phyloP scores from a whole-genome alignment of 805 yeast species.

The Nakazawaea wickerhamii region DNA sequence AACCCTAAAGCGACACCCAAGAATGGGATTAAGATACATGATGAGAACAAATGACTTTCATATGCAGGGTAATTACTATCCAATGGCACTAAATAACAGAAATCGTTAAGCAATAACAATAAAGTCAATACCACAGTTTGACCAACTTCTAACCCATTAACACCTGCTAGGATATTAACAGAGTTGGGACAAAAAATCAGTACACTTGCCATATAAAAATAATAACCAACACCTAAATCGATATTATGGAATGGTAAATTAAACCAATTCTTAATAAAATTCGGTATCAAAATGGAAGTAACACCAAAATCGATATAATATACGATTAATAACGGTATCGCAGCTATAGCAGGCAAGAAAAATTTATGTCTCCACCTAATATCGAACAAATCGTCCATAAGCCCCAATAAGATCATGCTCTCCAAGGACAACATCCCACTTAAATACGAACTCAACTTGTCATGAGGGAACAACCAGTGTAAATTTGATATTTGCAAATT shows the following conservation, averaged over 20 bases:
- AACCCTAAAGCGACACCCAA: slow-evolving; percentile 78
- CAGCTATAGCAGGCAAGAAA: slow-evolving; percentile 90
- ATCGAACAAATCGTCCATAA: slow-evolving; percentile 93
- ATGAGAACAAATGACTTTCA: slow-evolving; percentile 79
- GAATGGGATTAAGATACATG: slow-evolving; percentile 77
- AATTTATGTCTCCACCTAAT: slow-evolving; percentile 97
- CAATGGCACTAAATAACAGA: slow-evolving; percentile 50
- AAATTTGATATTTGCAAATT: not conserved
- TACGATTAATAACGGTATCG: slow-evolving; percentile 84
- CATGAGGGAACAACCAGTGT: slow-evolving; percentile 59
- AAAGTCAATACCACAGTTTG: slow-evolving; percentile 78
- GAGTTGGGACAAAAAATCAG: slow-evolving; percentile 95
- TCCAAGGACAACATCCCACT: slow-evolving; percentile 81
- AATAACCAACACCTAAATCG: slow-evolving; percentile 77
- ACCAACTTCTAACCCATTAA: slow-evolving; percentile 95
- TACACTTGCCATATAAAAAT: slow-evolving; percentile 83
- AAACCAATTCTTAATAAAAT: slow-evolving; percentile 43
- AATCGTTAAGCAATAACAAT: slow-evolving; percentile 71
- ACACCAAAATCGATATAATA: slow-evolving; percentile 93
- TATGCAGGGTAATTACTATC: slow-evolving; percentile 46
- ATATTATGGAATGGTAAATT: slow-evolving; percentile 38
- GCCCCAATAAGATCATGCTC: slow-evolving; percentile 77
- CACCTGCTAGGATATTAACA: slow-evolving; percentile 92
- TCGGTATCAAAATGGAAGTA: slow-evolving; percentile 81
- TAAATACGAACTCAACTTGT: slow-evolving; percentile 76